Evolutionary conservation across 2,329 filamentous ascomycete genomes (phyloP).

Genomic region (Lecanicillium sp.): DNA sequence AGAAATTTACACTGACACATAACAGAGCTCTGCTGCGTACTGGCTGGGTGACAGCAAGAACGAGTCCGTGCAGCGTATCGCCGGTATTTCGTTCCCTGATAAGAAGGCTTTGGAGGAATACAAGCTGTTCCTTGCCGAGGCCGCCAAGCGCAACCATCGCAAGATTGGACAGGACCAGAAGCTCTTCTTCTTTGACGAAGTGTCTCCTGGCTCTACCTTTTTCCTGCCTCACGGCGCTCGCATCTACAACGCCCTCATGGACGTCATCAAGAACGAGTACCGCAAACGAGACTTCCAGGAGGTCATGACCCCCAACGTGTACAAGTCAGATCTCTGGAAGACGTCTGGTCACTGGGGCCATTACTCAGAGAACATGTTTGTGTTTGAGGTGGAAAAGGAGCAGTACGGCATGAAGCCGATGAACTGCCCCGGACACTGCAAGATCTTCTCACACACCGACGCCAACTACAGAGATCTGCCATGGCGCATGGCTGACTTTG

Average conservation of each 20-base stretch:
- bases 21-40: conserved; percentile 65
- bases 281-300: conserved; percentile 91
- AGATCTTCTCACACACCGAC: conserved; percentile 77
- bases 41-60: conserved; percentile 92
- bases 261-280: conserved; percentile 79
- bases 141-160: conserved; percentile 93
- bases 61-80: conserved; percentile 92
- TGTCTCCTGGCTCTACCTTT: conserved; percentile 89
- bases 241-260: conserved; percentile 84
- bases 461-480: conserved; percentile 81
- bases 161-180: conserved; percentile 94
- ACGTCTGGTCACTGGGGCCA: conserved; percentile 84
- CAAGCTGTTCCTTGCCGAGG: conserved; percentile 91
- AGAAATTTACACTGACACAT: conserved; percentile 26
- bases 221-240: conserved; percentile 87
- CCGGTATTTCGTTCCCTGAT: conserved; percentile 90
- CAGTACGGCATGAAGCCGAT: conserved; percentile 77
- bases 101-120: conserved; percentile 93
- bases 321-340: conserved; percentile 88
- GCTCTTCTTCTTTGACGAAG: conserved; percentile 92
- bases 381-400: conserved; percentile 70
- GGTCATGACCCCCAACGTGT: conserved; percentile 92
- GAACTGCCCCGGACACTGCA: conserved; percentile 94
- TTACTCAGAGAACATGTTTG: conserved; percentile 84
- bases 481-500: conserved; percentile 90